These are phyloP conservation scores for Scheffersomyces lignosus DNA, from an alignment of 805 yeast genomes.

Conservation along the genomic window DNA sequence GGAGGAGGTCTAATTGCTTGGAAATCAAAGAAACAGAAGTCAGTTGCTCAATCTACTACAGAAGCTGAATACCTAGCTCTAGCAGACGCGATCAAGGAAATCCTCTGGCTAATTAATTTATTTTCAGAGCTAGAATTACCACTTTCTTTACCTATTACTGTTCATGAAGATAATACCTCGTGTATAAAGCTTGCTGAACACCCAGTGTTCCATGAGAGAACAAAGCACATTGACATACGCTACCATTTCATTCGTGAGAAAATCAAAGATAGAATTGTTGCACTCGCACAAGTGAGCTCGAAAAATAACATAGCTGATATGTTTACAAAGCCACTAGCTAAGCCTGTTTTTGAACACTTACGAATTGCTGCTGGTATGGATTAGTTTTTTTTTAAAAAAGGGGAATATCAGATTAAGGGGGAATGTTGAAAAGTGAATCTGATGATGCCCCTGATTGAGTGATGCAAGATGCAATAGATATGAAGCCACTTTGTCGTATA, in stretches of 20 bases:
- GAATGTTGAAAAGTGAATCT: not conserved
- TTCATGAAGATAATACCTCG: not conserved
- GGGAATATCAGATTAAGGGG: not conserved
- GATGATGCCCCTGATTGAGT: no score
- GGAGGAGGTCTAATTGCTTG: constrained; percentile 13
- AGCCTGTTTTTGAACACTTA: not conserved
- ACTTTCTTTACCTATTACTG: not conserved
- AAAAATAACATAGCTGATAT: not conserved
- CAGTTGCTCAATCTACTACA: constrained; percentile 11
- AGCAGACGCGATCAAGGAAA: constrained; percentile 8
- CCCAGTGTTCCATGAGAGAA: not conserved
- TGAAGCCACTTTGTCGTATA: no score
- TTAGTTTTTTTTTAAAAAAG: no score
- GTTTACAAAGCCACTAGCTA: not conserved
- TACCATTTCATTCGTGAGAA: not conserved
- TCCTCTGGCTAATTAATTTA: constrained; percentile 7
- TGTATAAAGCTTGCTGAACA: not conserved
- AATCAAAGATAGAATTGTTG: no score
- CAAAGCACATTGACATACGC: not conserved
- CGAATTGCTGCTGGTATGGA: not conserved
- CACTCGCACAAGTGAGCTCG: not conserved
- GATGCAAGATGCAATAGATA: no score
- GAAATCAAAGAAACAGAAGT: constrained; percentile 12
- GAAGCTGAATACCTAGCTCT: constrained; percentile 13
- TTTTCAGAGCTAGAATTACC: not conserved